Evolutionary conservation across 345 rosid species (phyloP).

Genomic region (Iberis pinnata): DNA sequence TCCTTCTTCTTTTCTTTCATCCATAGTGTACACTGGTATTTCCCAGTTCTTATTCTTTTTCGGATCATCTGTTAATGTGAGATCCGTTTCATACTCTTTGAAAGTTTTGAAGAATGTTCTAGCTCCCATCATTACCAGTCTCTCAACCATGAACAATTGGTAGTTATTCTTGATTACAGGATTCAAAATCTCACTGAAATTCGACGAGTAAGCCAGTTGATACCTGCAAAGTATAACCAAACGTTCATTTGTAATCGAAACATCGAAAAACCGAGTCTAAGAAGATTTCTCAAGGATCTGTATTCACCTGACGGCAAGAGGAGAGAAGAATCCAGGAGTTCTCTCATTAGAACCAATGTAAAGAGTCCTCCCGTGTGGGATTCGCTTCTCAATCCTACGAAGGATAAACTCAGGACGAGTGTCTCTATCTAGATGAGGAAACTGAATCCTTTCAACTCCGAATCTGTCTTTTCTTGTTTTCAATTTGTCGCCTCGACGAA

Average conservation of each 20-base stretch:
- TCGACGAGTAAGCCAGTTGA: slow-evolving; percentile 79
- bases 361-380: slow-evolving; percentile 74
- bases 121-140: slow-evolving; percentile 87
- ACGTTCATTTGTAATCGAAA: not conserved
- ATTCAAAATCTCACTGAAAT: slow-evolving; percentile 63
- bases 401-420: slow-evolving; percentile 85
- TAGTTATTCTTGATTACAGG: slow-evolving; percentile 79
- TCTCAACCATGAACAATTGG: slow-evolving; percentile 85
- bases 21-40: slow-evolving; percentile 67
- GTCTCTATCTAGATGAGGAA: slow-evolving; percentile 94
- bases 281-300: not conserved
- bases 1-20: slow-evolving; percentile 30
- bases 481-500: slow-evolving; percentile 88
- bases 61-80: slow-evolving; percentile 81
- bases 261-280: not conserved
- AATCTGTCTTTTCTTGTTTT: slow-evolving; percentile 81
- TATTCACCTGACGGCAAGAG: slow-evolving; percentile 64
- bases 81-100: slow-evolving; percentile 58
- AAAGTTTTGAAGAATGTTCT: slow-evolving; percentile 74
- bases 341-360: slow-evolving; percentile 94
- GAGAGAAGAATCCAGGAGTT: slow-evolving; percentile 75
- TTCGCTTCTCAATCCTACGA: slow-evolving; percentile 61
- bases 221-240: slow-evolving; percentile 49
- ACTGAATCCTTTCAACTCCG: slow-evolving; percentile 73
- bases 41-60: slow-evolving; percentile 94